These are phyloP conservation scores for Penicillium canescens DNA, from an alignment of 495 filamentous ascomycete species.

Conservation along the genomic window DNA sequence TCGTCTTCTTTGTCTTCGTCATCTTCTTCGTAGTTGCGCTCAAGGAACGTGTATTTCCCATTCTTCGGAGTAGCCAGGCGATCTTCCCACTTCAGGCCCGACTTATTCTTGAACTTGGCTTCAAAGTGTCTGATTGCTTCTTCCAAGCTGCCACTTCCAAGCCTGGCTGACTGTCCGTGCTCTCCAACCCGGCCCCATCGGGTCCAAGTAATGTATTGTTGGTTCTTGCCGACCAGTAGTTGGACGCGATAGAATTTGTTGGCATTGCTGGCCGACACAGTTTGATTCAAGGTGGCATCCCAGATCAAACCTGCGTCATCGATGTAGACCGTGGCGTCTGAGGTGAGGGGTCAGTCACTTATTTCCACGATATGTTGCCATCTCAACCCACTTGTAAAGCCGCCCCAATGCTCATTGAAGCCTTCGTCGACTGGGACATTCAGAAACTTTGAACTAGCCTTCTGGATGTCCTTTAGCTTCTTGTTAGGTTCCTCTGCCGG, in stretches of 20 bases:
- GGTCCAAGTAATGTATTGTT: slow-evolving; percentile 58
- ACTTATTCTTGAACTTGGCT: slow-evolving; percentile 78
- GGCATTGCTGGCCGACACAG: slow-evolving; percentile 54
- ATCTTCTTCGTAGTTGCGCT: slow-evolving; percentile 65
- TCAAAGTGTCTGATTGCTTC: slow-evolving; percentile 58
- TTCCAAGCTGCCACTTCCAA: slow-evolving; percentile 41
- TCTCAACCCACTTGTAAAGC: slow-evolving; percentile 8
- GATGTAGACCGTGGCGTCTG: slow-evolving; percentile 58
- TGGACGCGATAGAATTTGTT: slow-evolving; percentile 78
- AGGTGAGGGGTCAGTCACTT: not conserved
- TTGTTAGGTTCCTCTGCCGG: slow-evolving; percentile 18
- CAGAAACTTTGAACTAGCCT: slow-evolving; percentile 36
- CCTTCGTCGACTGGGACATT: slow-evolving; percentile 54
- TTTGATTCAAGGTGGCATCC: slow-evolving; percentile 54
- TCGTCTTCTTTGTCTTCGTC: slow-evolving; percentile 62
- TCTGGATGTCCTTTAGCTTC: slow-evolving; percentile 46
- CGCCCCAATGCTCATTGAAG: slow-evolving; percentile 7
- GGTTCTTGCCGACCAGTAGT: slow-evolving; percentile 26
- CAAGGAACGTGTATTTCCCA: slow-evolving; percentile 76
- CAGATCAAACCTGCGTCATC: slow-evolving; percentile 62
- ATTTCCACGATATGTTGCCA: not conserved
- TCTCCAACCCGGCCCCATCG: slow-evolving; percentile 83
- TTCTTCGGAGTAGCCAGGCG: slow-evolving; percentile 58
- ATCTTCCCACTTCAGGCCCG: slow-evolving; percentile 66
- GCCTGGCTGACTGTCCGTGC: slow-evolving; percentile 54